phyloP scores from a whole-genome alignment of 441 rosid genomes.

The Pelargonium citronellum region DNA sequence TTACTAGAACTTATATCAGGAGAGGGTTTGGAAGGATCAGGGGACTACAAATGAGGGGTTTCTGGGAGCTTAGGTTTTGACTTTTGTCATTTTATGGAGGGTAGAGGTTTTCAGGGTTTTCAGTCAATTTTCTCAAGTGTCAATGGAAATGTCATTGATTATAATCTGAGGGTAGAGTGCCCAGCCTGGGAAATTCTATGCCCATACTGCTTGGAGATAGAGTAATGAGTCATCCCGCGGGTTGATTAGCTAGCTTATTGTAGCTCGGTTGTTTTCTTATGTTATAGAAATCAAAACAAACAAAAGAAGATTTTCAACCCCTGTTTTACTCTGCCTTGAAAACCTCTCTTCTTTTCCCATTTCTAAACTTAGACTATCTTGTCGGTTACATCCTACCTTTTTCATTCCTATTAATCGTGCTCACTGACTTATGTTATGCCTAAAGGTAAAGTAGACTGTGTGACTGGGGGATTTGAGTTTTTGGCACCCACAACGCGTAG shows the following conservation, averaged over 20 bases:
- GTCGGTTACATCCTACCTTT: background rate
- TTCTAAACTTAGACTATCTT: background rate
- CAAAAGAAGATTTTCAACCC: too few species aligned
- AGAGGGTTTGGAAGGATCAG: background rate
- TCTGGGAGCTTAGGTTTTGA: background rate
- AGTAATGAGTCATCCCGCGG: too few species aligned
- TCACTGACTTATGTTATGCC: constrained; percentile 11
- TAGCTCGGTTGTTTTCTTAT: too few species aligned
- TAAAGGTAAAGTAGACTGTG: constrained; percentile 42
- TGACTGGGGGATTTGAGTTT: constrained; percentile 72
- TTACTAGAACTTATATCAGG: background rate
- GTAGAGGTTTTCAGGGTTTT: background rate
- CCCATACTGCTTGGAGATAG: too few species aligned
- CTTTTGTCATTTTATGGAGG: background rate
- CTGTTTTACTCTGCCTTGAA: background rate
- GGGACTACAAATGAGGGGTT: background rate
- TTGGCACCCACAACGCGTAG: constrained; percentile 82
- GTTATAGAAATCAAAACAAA: too few species aligned
- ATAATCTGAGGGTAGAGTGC: too few species aligned
- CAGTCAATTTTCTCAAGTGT: too few species aligned
- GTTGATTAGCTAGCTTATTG: too few species aligned
- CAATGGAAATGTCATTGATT: too few species aligned
- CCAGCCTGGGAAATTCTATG: too few species aligned
- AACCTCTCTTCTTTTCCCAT: background rate
- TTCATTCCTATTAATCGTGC: constrained; percentile 1